These are phyloP conservation scores for Firmiana major DNA, from an alignment of 345 rosid genomes.

Conservation along the genomic window DNA sequence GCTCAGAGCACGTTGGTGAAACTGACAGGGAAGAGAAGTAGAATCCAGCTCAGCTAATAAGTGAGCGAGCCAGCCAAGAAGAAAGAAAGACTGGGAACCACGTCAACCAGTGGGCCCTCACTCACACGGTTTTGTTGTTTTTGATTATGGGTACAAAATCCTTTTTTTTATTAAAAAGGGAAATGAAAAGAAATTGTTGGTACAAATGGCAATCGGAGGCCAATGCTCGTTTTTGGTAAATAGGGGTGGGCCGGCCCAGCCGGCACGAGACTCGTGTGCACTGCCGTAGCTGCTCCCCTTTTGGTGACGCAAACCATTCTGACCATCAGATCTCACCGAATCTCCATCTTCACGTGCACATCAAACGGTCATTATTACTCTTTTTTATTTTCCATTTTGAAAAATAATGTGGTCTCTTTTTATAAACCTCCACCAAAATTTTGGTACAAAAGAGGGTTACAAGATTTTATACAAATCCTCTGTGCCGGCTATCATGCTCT, in stretches of 20 bases:
- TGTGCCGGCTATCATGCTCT: not conserved
- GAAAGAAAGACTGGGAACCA: slow-evolving; percentile 9
- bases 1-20: slow-evolving; percentile 3
- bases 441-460: not conserved
- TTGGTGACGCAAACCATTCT: slow-evolving; percentile 17
- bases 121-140: not conserved
- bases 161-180: too few species aligned
- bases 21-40: not conserved
- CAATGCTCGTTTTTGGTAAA: not conserved
- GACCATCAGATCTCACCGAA: not conserved
- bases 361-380: not conserved
- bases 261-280: slow-evolving; percentile 40
- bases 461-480: not conserved
- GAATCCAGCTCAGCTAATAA: slow-evolving; percentile 12
- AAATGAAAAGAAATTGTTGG: not conserved
- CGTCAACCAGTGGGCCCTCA: slow-evolving; percentile 23
- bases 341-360: slow-evolving; percentile 1
- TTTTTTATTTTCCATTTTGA: not conserved
- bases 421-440: not conserved
- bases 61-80: not conserved
- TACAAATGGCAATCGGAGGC: slow-evolving; percentile 18
- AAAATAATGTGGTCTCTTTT: not conserved
- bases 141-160: not conserved
- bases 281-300: not conserved
- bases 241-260: slow-evolving; percentile 19